Conservation (phyloP, 2,329 filamentous ascomycete species). For the Elsinoe perseae region DNA sequence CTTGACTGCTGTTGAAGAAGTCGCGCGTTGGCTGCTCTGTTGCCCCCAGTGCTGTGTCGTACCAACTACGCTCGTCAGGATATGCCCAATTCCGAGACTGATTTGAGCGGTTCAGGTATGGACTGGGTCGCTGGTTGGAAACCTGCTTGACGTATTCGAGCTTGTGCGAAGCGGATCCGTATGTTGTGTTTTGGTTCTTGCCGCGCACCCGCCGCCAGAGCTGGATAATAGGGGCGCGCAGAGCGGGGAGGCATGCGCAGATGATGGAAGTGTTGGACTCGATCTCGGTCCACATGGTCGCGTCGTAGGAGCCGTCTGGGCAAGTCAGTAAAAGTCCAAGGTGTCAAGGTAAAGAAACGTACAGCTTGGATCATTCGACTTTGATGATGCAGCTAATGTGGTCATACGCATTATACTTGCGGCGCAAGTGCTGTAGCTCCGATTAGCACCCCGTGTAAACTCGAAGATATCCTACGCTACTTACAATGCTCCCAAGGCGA, state of each 20-base stretch:
- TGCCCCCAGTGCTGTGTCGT: neutral
- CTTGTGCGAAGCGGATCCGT: slow-evolving; percentile 6
- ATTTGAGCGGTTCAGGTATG: neutral
- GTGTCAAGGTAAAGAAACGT: neutral
- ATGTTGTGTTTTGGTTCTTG: neutral
- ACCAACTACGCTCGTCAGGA: neutral
- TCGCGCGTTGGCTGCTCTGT: slow-evolving; percentile 1
- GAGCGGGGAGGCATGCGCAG: slow-evolving; percentile 19
- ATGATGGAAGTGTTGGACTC: slow-evolving; percentile 20
- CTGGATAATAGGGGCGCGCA: slow-evolving; percentile 19
- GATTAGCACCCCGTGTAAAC: neutral
- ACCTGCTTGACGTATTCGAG: slow-evolving; percentile 6
- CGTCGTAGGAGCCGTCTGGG: slow-evolving; percentile 13
- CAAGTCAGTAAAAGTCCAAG: neutral
- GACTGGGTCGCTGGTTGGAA: neutral
- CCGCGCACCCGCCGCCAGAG: slow-evolving; percentile 13
- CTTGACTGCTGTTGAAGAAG: slow-evolving; percentile 11
- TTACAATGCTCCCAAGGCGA: slow-evolving; percentile 21
- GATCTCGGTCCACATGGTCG: slow-evolving; percentile 19
- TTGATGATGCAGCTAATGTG: slow-evolving; percentile 15
- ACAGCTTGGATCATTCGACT: slow-evolving; percentile 16
- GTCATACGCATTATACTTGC: slow-evolving; percentile 19
- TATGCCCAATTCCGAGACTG: slow-evolving; percentile 5
- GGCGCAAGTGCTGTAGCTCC: slow-evolving; percentile 17
- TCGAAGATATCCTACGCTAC: neutral